These are phyloP conservation scores for Verticillium dahliae DNA, from an alignment of 2,329 filamentous ascomycete species.

Conservation along the genomic window DNA sequence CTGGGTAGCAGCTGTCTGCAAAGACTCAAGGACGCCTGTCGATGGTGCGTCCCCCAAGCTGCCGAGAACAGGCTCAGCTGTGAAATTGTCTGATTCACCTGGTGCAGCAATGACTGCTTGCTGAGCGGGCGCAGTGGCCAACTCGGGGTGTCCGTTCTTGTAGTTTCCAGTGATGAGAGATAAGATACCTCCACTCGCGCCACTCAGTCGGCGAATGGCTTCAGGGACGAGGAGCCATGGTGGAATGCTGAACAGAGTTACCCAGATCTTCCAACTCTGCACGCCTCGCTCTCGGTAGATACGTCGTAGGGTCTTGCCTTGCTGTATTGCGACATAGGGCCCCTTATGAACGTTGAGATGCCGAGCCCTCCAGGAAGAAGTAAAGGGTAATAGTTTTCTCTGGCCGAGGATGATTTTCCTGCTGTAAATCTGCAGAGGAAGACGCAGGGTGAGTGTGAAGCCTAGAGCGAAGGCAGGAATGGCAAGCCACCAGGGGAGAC, in stretches of 20 bases:
- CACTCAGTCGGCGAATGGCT: conserved; percentile 39
- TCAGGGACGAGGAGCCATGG: conserved; percentile 46
- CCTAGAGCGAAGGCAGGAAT: conserved; percentile 45
- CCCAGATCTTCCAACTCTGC: conserved; percentile 40
- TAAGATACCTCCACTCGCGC: conserved; percentile 29
- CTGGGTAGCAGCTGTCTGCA: background rate
- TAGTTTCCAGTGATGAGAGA: background rate
- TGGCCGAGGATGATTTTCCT: conserved; percentile 22
- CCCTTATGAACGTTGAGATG: background rate
- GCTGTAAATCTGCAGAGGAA: conserved; percentile 38
- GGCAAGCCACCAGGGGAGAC: conserved; percentile 46
- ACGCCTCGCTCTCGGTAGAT: conserved; percentile 32
- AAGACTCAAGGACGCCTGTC: background rate
- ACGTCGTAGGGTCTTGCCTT: conserved; percentile 21
- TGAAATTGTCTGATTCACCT: background rate
- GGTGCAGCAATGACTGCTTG: background rate
- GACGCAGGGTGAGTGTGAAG: conserved; percentile 35
- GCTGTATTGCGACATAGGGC: conserved; percentile 16
- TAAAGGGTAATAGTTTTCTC: conserved; percentile 19
- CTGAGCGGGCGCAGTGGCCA: background rate
- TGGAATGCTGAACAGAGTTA: conserved; percentile 32
- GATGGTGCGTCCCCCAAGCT: background rate
- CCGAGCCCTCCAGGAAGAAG: conserved; percentile 21
- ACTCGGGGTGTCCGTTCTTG: background rate
- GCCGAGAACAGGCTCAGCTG: background rate